Base-by-base conservation (phyloP, 495 filamentous ascomycete genomes). In the Xylaria telfairii region DNA sequence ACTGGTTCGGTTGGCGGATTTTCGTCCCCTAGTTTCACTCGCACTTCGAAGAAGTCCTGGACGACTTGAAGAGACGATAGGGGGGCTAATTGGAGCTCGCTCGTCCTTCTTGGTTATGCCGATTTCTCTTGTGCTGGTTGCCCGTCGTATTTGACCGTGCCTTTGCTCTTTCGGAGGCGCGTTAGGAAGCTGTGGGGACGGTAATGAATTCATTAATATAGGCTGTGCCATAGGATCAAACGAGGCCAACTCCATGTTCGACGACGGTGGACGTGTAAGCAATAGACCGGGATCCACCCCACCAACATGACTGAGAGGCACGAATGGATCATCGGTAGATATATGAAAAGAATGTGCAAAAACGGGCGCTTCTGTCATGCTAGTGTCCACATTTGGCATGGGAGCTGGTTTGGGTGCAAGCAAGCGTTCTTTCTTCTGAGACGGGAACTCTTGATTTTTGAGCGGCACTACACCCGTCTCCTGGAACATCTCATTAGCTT, bases 41-140 rank as follows among this genome's bases (percentile, higher is more conserved):
- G 88, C 74, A 74, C 91, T 93, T 44, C 90, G 87, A 28, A 87
- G 87, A 47, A 92, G 73, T 0, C 83, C 84, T 8, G 89, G 88
- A 12, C 87, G 86, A 32, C 81, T 78, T 2, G 81, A 71, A 19
- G 81, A 70, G 64, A 84, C 86, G 71, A 86, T 80, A 6, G 88
- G 89, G 26, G 88, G 87, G 72, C 86, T 90, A 41, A 85, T 83
- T 10, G 83, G 83, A 19, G 77, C 77, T 56, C 81, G 81, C 49
- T 85, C 83, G 30, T 67, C 63, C 54, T 77, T 80, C 49, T 78
- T 83, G 44, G 76, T 74, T 3, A 76, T 72, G 19, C 69, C 74
- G 4, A 75, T 72, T 13, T 83, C 83, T 72, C 77, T 81, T n/a
- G 74, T 77, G 68, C 81, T 85, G n/a, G 75, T 72, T 13, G 83